Base-by-base conservation (phyloP, 305 asterid genomes). In the Stenogyne calaminthoides region DNA sequence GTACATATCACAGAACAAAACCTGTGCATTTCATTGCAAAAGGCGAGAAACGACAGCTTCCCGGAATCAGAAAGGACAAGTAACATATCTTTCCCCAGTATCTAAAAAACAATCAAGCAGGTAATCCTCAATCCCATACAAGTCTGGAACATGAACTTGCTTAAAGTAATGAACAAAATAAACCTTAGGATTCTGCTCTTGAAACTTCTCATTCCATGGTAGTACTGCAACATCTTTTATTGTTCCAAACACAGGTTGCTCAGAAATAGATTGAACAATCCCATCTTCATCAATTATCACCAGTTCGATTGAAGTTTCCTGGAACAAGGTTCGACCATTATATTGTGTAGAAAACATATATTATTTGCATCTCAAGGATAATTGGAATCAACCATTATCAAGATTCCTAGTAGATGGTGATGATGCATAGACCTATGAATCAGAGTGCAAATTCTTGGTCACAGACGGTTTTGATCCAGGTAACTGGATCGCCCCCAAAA, bases 1-100 rank as follows among this genome's bases (percentile, higher is more conserved):
- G 64, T 69, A 60, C 63, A 61, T 46, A 57, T 58, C 40, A 34
- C 61, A 65, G 73, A 42, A 74, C 19, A 77, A 69, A 62, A 44
- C 99, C 99, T 92, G 91, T 89, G 96, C 97, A 95, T 86, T 87
- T 89, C 98, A 78, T 80, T 88, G 90, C 90, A 84, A 81, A 92
- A 95, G 60, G 88, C 40, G 70, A 95, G 96, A 84, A 95, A 88
- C 34, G 99, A 92, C 63, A 92, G 87, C 88, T 90, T 92, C 74
- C 99, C 98, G 4, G 98, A 95, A 90, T 95, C 99, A 15, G 99
- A 95, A 77, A 88, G 74, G 76, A 89, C 89, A 39, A 92, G 84
- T 77, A 95, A 79, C 78, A 89, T 77, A 72, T 90, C 99, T 84
- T 86, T 90, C 73, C 88, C 94, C 60, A 7, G 75, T 67, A 85